Conservation (phyloP, 495 filamentous ascomycete species). For the Letharia columbiana region DNA sequence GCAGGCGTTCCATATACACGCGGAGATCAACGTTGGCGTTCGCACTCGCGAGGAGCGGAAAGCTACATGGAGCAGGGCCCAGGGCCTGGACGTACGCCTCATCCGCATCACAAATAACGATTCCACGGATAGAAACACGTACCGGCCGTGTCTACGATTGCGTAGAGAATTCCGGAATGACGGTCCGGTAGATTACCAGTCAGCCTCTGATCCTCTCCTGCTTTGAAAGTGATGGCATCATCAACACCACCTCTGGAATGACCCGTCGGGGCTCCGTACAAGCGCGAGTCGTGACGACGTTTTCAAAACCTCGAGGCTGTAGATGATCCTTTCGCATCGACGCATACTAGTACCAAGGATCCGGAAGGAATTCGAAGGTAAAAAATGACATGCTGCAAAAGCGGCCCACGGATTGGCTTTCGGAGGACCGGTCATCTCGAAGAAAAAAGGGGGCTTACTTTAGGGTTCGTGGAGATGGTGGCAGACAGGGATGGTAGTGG, state of each 20-base stretch:
- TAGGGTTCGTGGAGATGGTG: not conserved
- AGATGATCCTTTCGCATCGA: not conserved
- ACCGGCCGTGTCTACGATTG: not conserved
- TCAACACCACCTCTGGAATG: not conserved
- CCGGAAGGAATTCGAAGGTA: not conserved
- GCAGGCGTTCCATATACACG: not conserved
- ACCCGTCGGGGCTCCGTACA: not conserved
- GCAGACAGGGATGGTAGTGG: not conserved
- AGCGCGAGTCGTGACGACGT: not conserved
- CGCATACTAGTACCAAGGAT: not conserved
- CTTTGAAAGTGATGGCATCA: not conserved
- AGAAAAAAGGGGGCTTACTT: slow-evolving; percentile 6
- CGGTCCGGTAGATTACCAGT: not conserved
- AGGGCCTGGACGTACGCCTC: not conserved
- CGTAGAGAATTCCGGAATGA: not conserved
- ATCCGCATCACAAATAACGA: not conserved
- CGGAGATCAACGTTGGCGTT: not conserved
- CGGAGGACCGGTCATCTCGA: not conserved
- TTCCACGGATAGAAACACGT: not conserved
- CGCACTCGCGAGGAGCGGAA: not conserved
- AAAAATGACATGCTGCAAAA: not conserved
- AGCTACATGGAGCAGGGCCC: not conserved
- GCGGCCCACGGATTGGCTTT: not conserved
- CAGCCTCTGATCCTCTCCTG: not conserved
- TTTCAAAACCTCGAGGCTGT: not conserved